Evolutionary conservation across 192 early-diverging fungal species (phyloP), one percentile per base, ranked within the genome.

Genomic region (Podila epicladia): DNA sequence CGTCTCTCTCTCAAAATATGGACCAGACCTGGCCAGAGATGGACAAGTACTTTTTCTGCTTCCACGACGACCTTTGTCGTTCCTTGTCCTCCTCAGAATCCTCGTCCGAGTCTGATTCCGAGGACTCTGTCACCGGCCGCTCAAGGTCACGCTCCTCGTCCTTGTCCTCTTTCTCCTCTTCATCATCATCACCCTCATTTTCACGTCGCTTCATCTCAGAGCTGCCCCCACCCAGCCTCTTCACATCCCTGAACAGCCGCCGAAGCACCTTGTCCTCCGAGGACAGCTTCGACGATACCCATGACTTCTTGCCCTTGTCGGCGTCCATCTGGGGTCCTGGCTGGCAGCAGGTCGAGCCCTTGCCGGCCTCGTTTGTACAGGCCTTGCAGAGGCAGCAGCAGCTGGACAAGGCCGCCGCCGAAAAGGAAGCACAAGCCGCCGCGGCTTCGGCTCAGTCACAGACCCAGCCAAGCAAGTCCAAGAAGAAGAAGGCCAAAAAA

Each of bases 271-370:
- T 55, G 53, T 55, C 53, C 53, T 55, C 53, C 13, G 53, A 55
- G 8, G 24, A 55, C 24, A 9, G n/a, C 17, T 24, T 55, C 31
- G 59, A 61, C 11, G 59, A 55, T 22, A 55, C 53, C 20, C 20
- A 9, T 4, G 53, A 24, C 53, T 55, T 55, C 11, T 17, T 24
- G 53, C 50, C 70, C 0, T 26, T 80, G 6, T 73, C 77, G 20
- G 70, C 77, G 5, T 73, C 71, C 15, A 80, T 80, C 33, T 80
- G 77, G 77, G 77, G 77, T 2, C 65, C 70, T 20, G 77, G 70
- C n/a, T 80, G 77, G 77, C 71, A 72, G 17, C 77, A 80, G 29
- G 70, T 80, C 26, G 77, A 80, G 12, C 77, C 77, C 0, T 41
- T 80, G 32, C 77, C 77, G 19, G 50, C 65, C n/a, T 80, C 77